Percentiles rank a stretch among this genome's conserved stretches.
These are phyloP conservation scores for Thelonectria discophora DNA, from an alignment of 2,329 filamentous ascomycete species.

Conservation along the genomic window DNA sequence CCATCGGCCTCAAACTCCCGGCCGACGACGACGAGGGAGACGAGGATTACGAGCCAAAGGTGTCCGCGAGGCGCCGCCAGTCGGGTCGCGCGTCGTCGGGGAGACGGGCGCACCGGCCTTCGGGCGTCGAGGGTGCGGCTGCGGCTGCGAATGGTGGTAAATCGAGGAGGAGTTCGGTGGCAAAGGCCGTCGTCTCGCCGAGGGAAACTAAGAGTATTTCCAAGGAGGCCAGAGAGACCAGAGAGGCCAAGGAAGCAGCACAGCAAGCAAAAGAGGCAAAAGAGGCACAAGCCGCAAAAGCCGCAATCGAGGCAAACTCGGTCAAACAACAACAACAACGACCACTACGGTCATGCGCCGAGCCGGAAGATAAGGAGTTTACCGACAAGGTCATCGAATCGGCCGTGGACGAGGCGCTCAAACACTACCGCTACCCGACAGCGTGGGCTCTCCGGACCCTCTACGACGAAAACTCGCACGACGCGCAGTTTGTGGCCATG, in stretches of 20 bases:
- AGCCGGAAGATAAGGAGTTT: constrained; percentile 52
- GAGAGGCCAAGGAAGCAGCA: constrained; percentile 15
- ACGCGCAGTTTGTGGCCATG: constrained; percentile 63
- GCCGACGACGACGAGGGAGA: constrained; percentile 52
- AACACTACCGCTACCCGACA: constrained; percentile 66
- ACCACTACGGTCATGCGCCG: constrained; percentile 27
- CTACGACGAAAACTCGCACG: constrained; percentile 65
- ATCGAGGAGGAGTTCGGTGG: too few relatives aligned
- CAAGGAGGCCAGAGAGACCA: constrained; percentile 12
- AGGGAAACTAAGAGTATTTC: constrained; percentile 8
- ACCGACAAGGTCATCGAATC: constrained; percentile 63
- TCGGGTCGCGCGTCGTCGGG: constrained; percentile 46
- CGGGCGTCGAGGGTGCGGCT: too few relatives aligned
- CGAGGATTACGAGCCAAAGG: constrained; percentile 55
- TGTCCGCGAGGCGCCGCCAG: constrained; percentile 45
- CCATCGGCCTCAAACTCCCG: constrained; percentile 41
- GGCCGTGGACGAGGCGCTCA: constrained; percentile 67
- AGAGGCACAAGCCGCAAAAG: constrained; percentile 28
- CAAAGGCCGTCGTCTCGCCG: constrained; percentile 33
- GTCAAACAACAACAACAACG: too few relatives aligned
- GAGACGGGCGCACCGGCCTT: constrained; percentile 42
- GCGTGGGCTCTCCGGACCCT: constrained; percentile 68
- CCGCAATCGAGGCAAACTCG: constrained; percentile 27
- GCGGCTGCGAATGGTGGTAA: too few relatives aligned
- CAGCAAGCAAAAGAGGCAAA: constrained; percentile 15